Evolutionary conservation across 2,329 filamentous ascomycete genomes (phyloP).

Genomic region (Cladobotryum protrusum): DNA sequence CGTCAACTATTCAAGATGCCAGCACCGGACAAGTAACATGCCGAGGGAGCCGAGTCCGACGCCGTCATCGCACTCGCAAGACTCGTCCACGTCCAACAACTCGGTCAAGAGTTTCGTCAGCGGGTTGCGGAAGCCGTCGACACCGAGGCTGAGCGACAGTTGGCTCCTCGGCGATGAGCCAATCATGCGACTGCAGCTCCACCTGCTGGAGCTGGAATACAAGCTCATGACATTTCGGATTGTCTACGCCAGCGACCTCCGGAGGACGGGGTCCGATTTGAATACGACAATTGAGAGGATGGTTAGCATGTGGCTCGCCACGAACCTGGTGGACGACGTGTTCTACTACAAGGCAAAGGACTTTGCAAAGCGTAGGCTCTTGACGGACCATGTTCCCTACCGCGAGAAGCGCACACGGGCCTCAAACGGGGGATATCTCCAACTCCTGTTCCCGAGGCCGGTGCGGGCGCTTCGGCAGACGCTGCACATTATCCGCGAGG

Average conservation of each 20-base stretch:
- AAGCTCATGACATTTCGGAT: slow-evolving; percentile 23
- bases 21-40: slow-evolving; percentile 13
- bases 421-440: slow-evolving; percentile 15
- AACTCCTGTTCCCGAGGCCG: slow-evolving; percentile 17
- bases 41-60: slow-evolving; percentile 17
- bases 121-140: slow-evolving; percentile 16
- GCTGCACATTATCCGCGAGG: slow-evolving; percentile 22
- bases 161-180: slow-evolving; percentile 18
- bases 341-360: slow-evolving; percentile 24
- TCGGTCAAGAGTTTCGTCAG: slow-evolving; percentile 17
- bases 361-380: slow-evolving; percentile 17
- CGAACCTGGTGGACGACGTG: slow-evolving; percentile 24
- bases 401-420: slow-evolving; percentile 18
- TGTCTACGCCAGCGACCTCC: slow-evolving; percentile 24
- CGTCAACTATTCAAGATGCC: slow-evolving; percentile 23
- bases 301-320: slow-evolving; percentile 23
- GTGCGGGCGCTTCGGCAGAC: slow-evolving; percentile 19
- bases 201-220: slow-evolving; percentile 24
- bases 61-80: slow-evolving; percentile 18
- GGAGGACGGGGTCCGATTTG: slow-evolving; percentile 15
- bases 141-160: slow-evolving; percentile 18
- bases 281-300: slow-evolving; percentile 19
- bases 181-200: slow-evolving; percentile 21
- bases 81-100: slow-evolving; percentile 16
- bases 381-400: slow-evolving; percentile 12